Percentiles rank a stretch among this genome's conserved stretches.
Evolutionary conservation across 495 filamentous ascomycete species (phyloP).

Genomic region (Thozetella sp.): DNA sequence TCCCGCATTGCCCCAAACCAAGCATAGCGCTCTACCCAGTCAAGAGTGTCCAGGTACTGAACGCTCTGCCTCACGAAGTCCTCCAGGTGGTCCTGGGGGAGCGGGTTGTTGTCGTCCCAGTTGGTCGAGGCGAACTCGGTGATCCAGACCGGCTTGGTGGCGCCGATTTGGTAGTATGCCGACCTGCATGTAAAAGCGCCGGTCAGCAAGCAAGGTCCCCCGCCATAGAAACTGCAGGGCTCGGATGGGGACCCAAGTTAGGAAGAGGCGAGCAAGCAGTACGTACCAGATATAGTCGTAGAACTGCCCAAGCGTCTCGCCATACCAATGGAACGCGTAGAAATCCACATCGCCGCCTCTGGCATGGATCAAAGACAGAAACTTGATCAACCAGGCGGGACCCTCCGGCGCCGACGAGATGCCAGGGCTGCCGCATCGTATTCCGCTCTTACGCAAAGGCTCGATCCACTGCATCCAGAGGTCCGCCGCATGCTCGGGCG

Average conservation of each 20-base stretch:
- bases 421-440: constrained; percentile 15
- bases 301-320: constrained; percentile 16
- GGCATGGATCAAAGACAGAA: constrained; percentile 8
- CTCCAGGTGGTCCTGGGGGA: constrained; percentile 13
- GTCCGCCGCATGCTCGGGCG: constrained; percentile 7
- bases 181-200: too few relatives aligned
- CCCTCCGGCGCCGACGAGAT: constrained; percentile 19
- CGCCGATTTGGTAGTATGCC: constrained; percentile 16
- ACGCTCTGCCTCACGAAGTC: constrained; percentile 15
- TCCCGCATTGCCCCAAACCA: constrained; percentile 25
- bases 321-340: constrained; percentile 23
- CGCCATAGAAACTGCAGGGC: too few relatives aligned
- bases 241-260: too few relatives aligned
- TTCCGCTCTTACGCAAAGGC: constrained; percentile 4
- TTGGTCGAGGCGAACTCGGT: constrained; percentile 25
- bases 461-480: constrained; percentile 16
- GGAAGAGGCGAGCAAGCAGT: too few relatives aligned
- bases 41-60: constrained; percentile 19
- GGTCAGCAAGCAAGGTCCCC: too few relatives aligned
- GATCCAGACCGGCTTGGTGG: constrained; percentile 18
- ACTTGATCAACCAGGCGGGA: constrained; percentile 13
- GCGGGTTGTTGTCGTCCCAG: constrained; percentile 13
- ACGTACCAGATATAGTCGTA: constrained; percentile 27
- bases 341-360: constrained; percentile 18
- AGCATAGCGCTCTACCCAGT: constrained; percentile 23